These are phyloP conservation scores for Pichia sp. DNA, from an alignment of 1,139 yeast genomes.

Conservation along the genomic window DNA sequence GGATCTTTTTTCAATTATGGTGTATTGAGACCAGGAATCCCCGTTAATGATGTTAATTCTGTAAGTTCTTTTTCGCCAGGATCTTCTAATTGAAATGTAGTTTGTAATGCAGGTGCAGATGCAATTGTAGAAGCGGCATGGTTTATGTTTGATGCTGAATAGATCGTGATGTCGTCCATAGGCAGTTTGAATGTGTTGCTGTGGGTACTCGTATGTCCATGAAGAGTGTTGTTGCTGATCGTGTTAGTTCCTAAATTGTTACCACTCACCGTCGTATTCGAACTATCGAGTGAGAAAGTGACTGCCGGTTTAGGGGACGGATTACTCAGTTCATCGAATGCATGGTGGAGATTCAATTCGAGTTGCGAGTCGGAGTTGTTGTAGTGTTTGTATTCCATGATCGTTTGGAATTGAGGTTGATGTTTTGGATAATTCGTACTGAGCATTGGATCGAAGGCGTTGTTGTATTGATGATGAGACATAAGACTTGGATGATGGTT, in stretches of 20 bases:
- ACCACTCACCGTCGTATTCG: background rate
- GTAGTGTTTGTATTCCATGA: conserved; percentile 1
- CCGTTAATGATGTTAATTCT: background rate
- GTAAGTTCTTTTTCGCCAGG: background rate
- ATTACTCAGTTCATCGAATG: conserved; percentile 1
- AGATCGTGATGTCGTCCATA: background rate
- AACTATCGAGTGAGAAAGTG: background rate
- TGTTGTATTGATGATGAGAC: background rate
- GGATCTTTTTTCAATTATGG: background rate
- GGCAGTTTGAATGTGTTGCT: background rate
- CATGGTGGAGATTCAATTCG: background rate
- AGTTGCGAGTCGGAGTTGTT: conserved; percentile 13
- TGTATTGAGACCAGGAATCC: background rate
- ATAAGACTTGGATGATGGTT: background rate
- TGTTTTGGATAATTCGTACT: too few species aligned
- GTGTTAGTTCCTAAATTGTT: background rate
- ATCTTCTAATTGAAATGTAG: conserved; percentile 18
- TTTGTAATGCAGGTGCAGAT: conserved; percentile 29
- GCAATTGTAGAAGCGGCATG: background rate
- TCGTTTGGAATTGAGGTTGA: background rate
- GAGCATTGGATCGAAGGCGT: too few species aligned
- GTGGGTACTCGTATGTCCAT: background rate
- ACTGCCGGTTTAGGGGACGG: background rate
- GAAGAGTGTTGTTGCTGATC: background rate
- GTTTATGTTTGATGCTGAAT: background rate